A percentile compares a stretch with the other conserved stretches of the same genome.
phyloP scores from a whole-genome alignment of 2,329 filamentous ascomycete genomes.

The Tolypocladium inflatum region DNA sequence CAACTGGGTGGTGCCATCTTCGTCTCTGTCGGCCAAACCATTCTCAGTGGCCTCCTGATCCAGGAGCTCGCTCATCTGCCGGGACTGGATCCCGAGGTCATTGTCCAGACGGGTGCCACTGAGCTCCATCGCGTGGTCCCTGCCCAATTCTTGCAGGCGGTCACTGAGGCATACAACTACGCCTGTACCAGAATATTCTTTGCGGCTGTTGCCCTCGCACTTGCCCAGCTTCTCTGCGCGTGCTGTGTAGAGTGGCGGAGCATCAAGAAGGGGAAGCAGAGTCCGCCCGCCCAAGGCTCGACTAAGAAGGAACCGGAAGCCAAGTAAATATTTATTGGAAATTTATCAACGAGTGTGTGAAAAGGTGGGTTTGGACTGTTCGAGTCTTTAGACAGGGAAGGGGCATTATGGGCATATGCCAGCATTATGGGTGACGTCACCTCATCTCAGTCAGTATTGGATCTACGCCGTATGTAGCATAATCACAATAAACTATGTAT shows the following conservation, averaged over 20 bases:
- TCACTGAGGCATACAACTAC: constrained; percentile 56
- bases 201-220: constrained; percentile 46
- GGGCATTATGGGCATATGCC: background rate
- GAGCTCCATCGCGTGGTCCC: constrained; percentile 46
- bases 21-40: constrained; percentile 47
- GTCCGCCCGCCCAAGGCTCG: background rate
- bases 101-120: constrained; percentile 46
- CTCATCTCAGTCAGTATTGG: background rate
- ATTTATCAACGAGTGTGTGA: background rate
- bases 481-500: background rate
- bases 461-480: background rate
- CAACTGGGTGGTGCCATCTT: constrained; percentile 51
- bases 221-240: constrained; percentile 46
- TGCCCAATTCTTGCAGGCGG: constrained; percentile 35
- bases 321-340: background rate
- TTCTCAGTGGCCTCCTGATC: constrained; percentile 38
- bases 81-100: constrained; percentile 28
- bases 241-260: constrained; percentile 56
- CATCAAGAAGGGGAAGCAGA: constrained; percentile 43
- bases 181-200: constrained; percentile 55
- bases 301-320: background rate
- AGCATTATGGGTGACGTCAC: background rate
- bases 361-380: background rate
- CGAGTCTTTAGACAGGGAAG: background rate
- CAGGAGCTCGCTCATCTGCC: constrained; percentile 28